These are phyloP conservation scores for Pythium oligandrum DNA, from an alignment of 352 stramenopile species.

Conservation along the genomic window DNA sequence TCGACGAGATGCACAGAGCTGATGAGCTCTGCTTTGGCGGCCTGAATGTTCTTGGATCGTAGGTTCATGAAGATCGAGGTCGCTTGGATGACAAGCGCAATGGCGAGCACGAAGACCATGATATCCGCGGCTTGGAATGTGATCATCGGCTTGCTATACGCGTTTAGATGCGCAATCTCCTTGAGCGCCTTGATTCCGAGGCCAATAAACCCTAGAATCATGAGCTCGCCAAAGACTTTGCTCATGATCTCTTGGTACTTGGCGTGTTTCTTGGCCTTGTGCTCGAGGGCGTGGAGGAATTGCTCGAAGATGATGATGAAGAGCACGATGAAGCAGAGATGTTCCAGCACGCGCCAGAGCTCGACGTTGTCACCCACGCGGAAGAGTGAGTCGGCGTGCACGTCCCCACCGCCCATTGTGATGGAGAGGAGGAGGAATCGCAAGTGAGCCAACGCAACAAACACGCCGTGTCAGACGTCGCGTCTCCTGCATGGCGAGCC, in stretches of 20 bases:
- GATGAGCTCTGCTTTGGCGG: too few relatives aligned
- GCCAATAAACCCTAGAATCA: constrained; percentile 25
- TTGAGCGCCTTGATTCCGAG: constrained; percentile 33
- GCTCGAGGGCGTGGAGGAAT: constrained; percentile 40
- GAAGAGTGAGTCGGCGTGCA: constrained; percentile 34
- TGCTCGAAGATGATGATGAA: constrained; percentile 49
- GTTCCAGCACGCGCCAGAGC: constrained; percentile 42
- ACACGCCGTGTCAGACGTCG: too few relatives aligned
- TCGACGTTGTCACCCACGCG: constrained; percentile 46
- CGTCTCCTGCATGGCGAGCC: too few relatives aligned
- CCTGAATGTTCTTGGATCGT: too few relatives aligned
- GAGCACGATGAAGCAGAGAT: constrained; percentile 44
- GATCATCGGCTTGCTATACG: constrained; percentile 17
- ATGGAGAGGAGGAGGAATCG: too few relatives aligned
- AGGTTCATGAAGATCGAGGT: too few relatives aligned
- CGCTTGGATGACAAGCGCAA: too few relatives aligned
- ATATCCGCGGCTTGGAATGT: constrained; percentile 26
- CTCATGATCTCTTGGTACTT: constrained; percentile 68
- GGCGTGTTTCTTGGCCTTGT: constrained; percentile 36
- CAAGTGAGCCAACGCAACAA: too few relatives aligned
- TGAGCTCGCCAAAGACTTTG: constrained; percentile 31
- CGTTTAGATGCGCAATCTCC: constrained; percentile 9
- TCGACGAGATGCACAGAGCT: constrained; percentile 5
- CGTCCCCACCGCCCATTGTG: constrained; percentile 14
- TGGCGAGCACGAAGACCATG: constrained; percentile 2